Base-by-base conservation (phyloP, 805 yeast species). In the Millerozyma miso region DNA sequence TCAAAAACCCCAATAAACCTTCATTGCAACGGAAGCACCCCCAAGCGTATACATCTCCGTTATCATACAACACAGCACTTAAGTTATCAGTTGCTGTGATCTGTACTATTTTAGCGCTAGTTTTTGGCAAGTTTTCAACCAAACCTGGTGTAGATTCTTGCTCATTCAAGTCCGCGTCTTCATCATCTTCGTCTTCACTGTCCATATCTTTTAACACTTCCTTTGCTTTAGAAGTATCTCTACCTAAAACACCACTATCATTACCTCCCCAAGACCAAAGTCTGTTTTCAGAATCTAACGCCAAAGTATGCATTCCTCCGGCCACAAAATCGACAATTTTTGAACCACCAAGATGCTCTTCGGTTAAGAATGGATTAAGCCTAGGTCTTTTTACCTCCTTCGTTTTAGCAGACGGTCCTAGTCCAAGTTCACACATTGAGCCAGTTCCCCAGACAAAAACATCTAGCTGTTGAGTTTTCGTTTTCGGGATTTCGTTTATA, bases 231-330 rank as follows among this genome's bases (percentile, higher is more conserved):
- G 87, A 75, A 0, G 93, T 84, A 54, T 85, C 87, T 61, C 99
- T 80, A 15, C 98, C 99, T 35, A 93, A 71, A 3, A 87, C 97
- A 31, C 85, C 88, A 47, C 89, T 82, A 56, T 93, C 99, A 54
- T 93, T 93, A 37, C 87, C 85, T 45, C 99, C 99, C 99, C 99
- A 93, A 3, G 97, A 85, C 97, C 97, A 93, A n/a, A 93, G 64
- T 45, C 77, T 73, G 51, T 88, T 88, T 14, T 79, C 69, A 33
- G 77, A 62, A 58, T 89, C 97, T 40, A 91, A 65, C 0, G 91
- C 97, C 36, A 93, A 59, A 1, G 85, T 79, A 59, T 93, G 99
- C 85, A 93, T 91, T 40, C 99, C 99, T 39, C 99, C 99, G 19
- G 81, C 96, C 1, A 96, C 88, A 55, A 93, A 73, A 49, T 88